These are phyloP conservation scores for Scleroderma citrinum DNA, from an alignment of 768 basidiomycete genomes.

Conservation along the genomic window DNA sequence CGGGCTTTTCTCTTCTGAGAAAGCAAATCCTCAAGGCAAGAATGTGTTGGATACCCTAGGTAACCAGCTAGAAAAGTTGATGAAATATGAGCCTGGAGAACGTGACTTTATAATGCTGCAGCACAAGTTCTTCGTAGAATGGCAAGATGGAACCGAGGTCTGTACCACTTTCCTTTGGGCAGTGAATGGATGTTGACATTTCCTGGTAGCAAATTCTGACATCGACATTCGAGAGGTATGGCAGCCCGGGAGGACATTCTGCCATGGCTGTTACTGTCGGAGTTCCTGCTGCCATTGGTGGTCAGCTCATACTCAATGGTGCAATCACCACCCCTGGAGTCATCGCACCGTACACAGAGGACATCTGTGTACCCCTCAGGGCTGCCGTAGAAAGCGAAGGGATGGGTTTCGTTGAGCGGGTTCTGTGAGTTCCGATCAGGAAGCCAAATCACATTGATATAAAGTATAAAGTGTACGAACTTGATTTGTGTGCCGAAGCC, in stretches of 20 bases:
- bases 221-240: slow-evolving; percentile 58
- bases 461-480: too few relatives aligned
- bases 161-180: slow-evolving; percentile 68
- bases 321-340: slow-evolving; percentile 73
- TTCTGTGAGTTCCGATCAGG: slow-evolving; percentile 37
- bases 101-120: slow-evolving; percentile 96
- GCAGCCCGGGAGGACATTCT: slow-evolving; percentile 68
- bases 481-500: too few relatives aligned
- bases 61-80: slow-evolving; percentile 80
- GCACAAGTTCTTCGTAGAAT: slow-evolving; percentile 93
- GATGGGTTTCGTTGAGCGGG: slow-evolving; percentile 62
- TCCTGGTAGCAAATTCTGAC: too few relatives aligned
- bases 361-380: slow-evolving; percentile 72
- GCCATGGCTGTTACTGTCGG: slow-evolving; percentile 94
- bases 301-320: slow-evolving; percentile 87
- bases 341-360: slow-evolving; percentile 79
- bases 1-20: slow-evolving; percentile 77
- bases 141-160: slow-evolving; percentile 73
- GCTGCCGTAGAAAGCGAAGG: slow-evolving; percentile 67
- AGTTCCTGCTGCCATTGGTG: slow-evolving; percentile 89
- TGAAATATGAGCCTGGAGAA: slow-evolving; percentile 87
- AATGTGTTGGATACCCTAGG: slow-evolving; percentile 94
- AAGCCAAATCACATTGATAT: too few relatives aligned
- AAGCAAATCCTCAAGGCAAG: slow-evolving; percentile 52
- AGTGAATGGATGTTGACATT: slow-evolving; percentile 33